Base-by-base conservation (phyloP, 768 basidiomycete genomes). In the Termitomyces sp. region DNA sequence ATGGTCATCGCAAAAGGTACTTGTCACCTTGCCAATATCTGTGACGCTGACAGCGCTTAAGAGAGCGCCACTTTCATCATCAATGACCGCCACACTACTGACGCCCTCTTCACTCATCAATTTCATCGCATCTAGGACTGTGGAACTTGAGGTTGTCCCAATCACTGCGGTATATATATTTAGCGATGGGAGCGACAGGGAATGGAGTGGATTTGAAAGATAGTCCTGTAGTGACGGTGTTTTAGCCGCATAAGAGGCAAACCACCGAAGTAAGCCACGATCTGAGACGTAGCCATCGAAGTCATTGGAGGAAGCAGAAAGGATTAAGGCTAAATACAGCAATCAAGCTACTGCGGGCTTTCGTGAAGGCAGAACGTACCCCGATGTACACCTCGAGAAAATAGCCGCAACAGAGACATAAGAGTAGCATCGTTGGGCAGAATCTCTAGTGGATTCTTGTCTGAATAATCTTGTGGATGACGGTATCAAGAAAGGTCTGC, bases 101-200 rank as follows among this genome's bases (percentile, higher is more conserved):
- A 93, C 89, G 24, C 91, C 91, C 66, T 88, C 82, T 60, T 91
- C 89, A 65, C 89, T 91, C 91, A 93, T 92, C 31, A 89, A 75
- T 59, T 78, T 83, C 91, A 93, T 93, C 6, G 90, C 90, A 68
- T 91, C 87, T 52, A 92, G 74, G 27, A 92, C 86, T 20, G 80
- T 80, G 2, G 83, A 81, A 16, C 76, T 78, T 46, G 88, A 83
- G 5, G 78, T 78, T 5, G 84, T 74, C 7, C 88, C 81, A 9
- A 93, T 76, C 18, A 93, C 86, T 1, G 84, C 79, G 1, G 77
- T 66, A 64, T 85, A 82, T 39, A 89, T 75, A 61, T 85, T 79
- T 5, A 91, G 70, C 6, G 85, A 90, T 22, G 87, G 89, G 37
- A 89, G 79, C 7, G 81, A 75, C 31, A 88, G 75, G 5, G 78